Conservation (phyloP, 768 basidiomycete genomes). For the Suillus alpinus region DNA sequence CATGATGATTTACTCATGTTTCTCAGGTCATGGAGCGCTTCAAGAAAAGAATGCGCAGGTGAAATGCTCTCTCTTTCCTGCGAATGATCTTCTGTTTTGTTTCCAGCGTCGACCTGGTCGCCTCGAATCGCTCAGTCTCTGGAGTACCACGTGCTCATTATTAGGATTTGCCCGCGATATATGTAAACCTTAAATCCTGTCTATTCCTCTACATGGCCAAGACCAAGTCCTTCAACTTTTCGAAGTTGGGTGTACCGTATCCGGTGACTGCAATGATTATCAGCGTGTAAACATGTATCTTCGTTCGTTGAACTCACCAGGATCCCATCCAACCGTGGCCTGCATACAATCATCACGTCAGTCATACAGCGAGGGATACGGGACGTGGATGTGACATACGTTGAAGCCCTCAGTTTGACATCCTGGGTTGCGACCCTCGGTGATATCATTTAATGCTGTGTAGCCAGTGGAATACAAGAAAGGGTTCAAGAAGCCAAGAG, state of each 20-base stretch:
- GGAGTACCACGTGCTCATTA: not conserved
- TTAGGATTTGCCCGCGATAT: not conserved
- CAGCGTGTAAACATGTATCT: constrained; percentile 7
- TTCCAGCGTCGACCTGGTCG: not conserved
- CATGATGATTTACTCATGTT: constrained; percentile 3
- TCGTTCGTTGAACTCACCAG: constrained; percentile 37
- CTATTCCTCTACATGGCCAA: constrained; percentile 7
- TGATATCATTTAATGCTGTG: constrained; percentile 55
- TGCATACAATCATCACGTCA: constrained; percentile 13
- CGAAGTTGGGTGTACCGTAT: constrained; percentile 53
- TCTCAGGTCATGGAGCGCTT: constrained; percentile 92
- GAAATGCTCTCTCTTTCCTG: constrained; percentile 16
- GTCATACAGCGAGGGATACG: not conserved
- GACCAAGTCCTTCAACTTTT: constrained; percentile 40
- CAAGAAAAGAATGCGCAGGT: constrained; percentile 93
- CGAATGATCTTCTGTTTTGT: constrained; percentile 1
- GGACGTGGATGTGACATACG: constrained; percentile 33
- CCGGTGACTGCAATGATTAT: constrained; percentile 43
- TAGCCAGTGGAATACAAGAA: constrained; percentile 45
- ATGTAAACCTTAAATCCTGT: not conserved
- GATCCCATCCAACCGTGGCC: constrained; percentile 60
- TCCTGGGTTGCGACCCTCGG: constrained; percentile 51
- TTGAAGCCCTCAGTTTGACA: constrained; percentile 70
- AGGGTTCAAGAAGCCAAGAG: constrained; percentile 71
- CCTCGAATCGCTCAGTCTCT: not conserved